Evolutionary conservation across 2,329 filamentous ascomycete species (phyloP).

Genomic region (Aspergillus awamori): DNA sequence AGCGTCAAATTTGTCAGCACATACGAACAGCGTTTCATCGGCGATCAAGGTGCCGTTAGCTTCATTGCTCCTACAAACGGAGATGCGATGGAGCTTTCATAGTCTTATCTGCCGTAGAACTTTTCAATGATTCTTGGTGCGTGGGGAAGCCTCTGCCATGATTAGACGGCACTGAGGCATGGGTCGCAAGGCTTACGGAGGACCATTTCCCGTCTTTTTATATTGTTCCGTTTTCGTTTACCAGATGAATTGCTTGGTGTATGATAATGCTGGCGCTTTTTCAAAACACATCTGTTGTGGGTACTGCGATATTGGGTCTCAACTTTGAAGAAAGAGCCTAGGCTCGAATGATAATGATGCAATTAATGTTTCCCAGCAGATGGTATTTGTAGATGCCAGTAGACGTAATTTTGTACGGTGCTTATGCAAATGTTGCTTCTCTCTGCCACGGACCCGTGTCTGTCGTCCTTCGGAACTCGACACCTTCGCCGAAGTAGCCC

Average conservation of each 20-base stretch:
- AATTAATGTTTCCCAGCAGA: constrained; percentile 18
- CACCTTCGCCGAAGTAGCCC: constrained; percentile 86
- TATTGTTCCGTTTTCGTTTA: constrained; percentile 25
- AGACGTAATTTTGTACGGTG: constrained; percentile 12
- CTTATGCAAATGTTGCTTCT: constrained; percentile 56
- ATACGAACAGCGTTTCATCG: constrained; percentile 90
- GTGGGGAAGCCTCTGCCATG: background rate
- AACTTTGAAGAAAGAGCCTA: constrained; percentile 24
- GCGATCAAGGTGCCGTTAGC: constrained; percentile 78
- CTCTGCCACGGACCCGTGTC: constrained; percentile 59
- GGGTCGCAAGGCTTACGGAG: background rate
- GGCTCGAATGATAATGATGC: constrained; percentile 27
- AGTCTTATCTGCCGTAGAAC: constrained; percentile 22
- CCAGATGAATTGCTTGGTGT: constrained; percentile 40
- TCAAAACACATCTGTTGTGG: constrained; percentile 28
- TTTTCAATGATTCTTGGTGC: constrained; percentile 14
- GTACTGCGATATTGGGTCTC: constrained; percentile 27
- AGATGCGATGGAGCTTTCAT: constrained; percentile 72
- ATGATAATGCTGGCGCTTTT: constrained; percentile 44
- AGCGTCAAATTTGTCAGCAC: constrained; percentile 90
- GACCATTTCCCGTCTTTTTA: constrained; percentile 20
- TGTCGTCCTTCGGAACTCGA: constrained; percentile 71
- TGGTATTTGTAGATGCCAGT: constrained; percentile 15
- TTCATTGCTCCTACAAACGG: constrained; percentile 59
- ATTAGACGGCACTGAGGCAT: background rate